These are phyloP conservation scores for Melanogaster broomeanus DNA, from an alignment of 768 basidiomycete species.

Conservation along the genomic window DNA sequence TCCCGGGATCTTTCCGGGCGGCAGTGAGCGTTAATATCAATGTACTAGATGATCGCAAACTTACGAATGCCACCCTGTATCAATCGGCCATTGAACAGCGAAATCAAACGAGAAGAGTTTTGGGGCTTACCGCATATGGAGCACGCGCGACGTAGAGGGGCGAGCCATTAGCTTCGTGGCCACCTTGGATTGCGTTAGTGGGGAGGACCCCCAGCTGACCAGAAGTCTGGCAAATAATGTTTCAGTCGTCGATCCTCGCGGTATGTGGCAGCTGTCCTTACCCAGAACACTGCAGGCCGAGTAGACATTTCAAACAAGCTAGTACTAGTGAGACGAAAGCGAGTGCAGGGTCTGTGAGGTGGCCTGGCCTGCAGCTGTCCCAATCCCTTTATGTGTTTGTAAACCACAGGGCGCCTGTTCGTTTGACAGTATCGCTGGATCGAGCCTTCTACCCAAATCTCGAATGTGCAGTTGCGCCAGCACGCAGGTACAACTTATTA, in stretches of 20 bases:
- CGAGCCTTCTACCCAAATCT: background rate
- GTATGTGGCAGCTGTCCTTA: background rate
- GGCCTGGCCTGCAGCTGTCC: background rate
- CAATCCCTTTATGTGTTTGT: background rate
- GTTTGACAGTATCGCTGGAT: background rate
- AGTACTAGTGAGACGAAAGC: background rate
- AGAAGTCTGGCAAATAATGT: background rate
- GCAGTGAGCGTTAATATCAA: background rate
- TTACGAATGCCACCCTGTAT: background rate
- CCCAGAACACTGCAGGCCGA: background rate
- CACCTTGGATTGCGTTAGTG: background rate
- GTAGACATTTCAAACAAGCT: background rate
- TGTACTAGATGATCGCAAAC: background rate
- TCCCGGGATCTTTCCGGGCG: background rate
- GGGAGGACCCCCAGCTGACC: background rate
- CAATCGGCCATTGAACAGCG: background rate
- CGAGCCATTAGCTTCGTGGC: background rate
- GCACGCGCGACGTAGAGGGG: background rate
- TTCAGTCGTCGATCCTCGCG: background rate
- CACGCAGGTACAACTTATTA: no score
- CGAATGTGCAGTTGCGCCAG: no score
- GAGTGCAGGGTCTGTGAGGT: background rate
- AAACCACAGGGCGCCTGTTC: background rate
- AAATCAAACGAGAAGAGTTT: background rate
- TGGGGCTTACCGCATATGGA: background rate